Evolutionary conservation across 1,139 yeast genomes (phyloP), one percentile per base, ranked within the genome.

Genomic region (Pichia cactophila): DNA sequence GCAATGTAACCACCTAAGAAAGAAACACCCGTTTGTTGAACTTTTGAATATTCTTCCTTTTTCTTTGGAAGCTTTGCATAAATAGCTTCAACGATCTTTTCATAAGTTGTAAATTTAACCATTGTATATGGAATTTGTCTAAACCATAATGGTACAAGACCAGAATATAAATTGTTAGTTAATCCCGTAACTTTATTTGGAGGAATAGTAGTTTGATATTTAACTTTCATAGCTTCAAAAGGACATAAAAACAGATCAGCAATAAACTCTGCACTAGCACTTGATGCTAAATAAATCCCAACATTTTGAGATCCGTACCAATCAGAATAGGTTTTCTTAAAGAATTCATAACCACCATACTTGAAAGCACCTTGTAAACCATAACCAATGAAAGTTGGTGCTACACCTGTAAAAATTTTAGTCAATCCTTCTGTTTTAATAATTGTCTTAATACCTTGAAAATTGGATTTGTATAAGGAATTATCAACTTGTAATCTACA

Each of bases 51-150:
- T 54, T 81, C 80, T 43, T 68, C 65, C 69, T 81, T 80, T 49
- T 72, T 68, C 51, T 68, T 71, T 43, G 83, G 77, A 56, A 80
- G 61, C 17, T 51, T 55, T 23, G 63, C 40, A 54, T 87, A 87
- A 60, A 87, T 86, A 47, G 69, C 66, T 60, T 83, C 87, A 33
- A 89, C 96, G 46, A 89, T 84, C 64, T 81, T 85, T 72, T 90
- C 97, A 70, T 90, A 90, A 43, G 94, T 77, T 26, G 97, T 90
- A 69, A 90, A 90, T 70, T 90, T 90, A 55, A 86, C 94, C 96
- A 89, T 89, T 40, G 97, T 90, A 73, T 90, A 90, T 26, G 97
- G 97, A 58, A 90, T 85, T 69, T 90, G 97, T 73, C 97, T 83
- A 55, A 82, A 80, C 97, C 97, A 89, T 60, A 90, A 75, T 35